A percentile compares a stretch with the other conserved stretches of the same genome.
Evolutionary conservation across 2,329 filamentous ascomycete species (phyloP).

Genomic region (Neofusicoccum laricinum): DNA sequence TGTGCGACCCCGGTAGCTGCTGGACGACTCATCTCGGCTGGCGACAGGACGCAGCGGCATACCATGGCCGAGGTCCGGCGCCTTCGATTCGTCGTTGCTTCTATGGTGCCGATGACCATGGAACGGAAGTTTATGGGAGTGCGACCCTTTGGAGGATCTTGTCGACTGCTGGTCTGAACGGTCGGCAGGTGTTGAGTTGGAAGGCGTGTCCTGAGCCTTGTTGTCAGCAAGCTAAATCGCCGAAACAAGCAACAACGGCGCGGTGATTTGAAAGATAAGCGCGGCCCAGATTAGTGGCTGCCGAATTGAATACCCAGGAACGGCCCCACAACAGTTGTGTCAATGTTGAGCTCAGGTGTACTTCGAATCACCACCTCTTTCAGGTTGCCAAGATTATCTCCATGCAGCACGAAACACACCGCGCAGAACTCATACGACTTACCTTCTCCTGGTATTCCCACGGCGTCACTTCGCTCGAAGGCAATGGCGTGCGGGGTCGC

Average conservation of each 20-base stretch:
- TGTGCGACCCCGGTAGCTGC: slow-evolving; percentile 43
- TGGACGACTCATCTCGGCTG: slow-evolving; percentile 70
- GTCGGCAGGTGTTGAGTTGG: slow-evolving; percentile 13
- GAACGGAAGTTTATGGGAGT: slow-evolving; percentile 58
- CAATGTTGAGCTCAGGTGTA: not conserved
- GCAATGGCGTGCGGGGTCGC: slow-evolving; percentile 78
- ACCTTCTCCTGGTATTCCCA: slow-evolving; percentile 92
- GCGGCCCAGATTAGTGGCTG: slow-evolving; percentile 4
- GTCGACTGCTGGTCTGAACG: slow-evolving; percentile 30
- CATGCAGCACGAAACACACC: not conserved
- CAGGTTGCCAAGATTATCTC: not conserved
- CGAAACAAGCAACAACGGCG: slow-evolving; percentile 1
- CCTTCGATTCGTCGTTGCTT: slow-evolving; percentile 58
- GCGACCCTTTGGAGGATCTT: slow-evolving; percentile 57
- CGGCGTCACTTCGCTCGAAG: slow-evolving; percentile 92
- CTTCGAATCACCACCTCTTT: not conserved
- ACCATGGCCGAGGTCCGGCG: slow-evolving; percentile 33
- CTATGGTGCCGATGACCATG: slow-evolving; percentile 67
- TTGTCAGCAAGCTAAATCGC: not conserved
- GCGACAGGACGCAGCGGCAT: slow-evolving; percentile 66
- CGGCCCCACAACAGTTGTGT: not conserved
- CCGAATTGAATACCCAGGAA: not conserved
- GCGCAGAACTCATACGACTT: slow-evolving; percentile 24
- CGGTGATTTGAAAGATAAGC: not conserved
- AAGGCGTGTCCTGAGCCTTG: slow-evolving; percentile 15